Base-by-base conservation (phyloP, 2,329 filamentous ascomycete genomes). In the Incumbomyces delicatus region DNA sequence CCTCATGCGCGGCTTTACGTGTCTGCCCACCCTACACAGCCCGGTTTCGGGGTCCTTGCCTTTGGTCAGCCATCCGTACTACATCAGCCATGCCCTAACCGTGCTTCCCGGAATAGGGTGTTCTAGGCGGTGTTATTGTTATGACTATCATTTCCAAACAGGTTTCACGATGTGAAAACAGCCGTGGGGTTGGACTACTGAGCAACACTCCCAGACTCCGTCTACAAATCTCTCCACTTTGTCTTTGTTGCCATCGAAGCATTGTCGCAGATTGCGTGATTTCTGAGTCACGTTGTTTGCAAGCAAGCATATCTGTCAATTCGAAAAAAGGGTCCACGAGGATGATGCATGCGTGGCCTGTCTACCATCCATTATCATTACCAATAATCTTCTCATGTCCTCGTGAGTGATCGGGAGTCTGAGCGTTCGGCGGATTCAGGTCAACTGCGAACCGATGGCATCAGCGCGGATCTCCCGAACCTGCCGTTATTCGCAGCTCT, bases 71-170 rank as follows among this genome's bases (percentile, higher is more conserved):
- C 38, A 32, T 5, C n/a, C 32, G n/a, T n/a, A n/a, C n/a, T n/a
- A n/a, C n/a, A n/a, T 43, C 27, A 11, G 40, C 27, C n/a, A 16
- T 34, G 29, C 32, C 33, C 14, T n/a, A 27, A 17, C 41, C 12
- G 35, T 3, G 41, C 30, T 35, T 45, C 42, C n/a, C 42, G 29
- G 18, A 45, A 45, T 3, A 45, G 33, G 42, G 42, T 37, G 27
- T 17, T 10, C 34, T 22, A 37, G 16, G 42, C 33, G 42, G 42
- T 33, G 31, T 38, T 45, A 37, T 38, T 45, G 42, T 45, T 45
- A 22, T 45, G 42, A 38, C 38, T 45, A 16, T 3, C n/a, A 7
- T 35, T 36, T 8, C 13, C 16, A 10, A 36, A 44, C 16, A 27
- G 22, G 32, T 36, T 29, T 36, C 41, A 36, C 41, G 8, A 41